Conservation (phyloP, 2,329 filamentous ascomycete species). For the Hypoxylon sp. region DNA sequence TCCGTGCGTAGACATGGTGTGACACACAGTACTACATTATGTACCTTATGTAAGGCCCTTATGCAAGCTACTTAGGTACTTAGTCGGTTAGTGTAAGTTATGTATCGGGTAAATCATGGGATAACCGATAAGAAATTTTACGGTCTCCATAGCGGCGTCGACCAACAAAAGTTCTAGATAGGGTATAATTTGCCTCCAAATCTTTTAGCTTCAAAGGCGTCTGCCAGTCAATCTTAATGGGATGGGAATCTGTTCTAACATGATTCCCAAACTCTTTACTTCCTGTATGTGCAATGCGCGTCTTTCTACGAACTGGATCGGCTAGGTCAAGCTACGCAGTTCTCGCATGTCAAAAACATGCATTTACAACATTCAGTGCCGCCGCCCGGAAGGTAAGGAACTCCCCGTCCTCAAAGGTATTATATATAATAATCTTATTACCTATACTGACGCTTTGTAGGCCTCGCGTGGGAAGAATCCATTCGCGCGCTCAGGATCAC, state of each 20-base stretch:
- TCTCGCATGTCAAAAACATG: slow-evolving; percentile 42
- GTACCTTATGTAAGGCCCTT: too few species aligned
- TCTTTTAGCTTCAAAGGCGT: slow-evolving; percentile 16
- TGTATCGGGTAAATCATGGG: slow-evolving; percentile 20
- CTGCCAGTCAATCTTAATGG: slow-evolving; percentile 1
- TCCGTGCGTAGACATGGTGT: slow-evolving; percentile 2
- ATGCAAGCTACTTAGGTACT: neutral
- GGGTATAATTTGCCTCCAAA: slow-evolving; percentile 25
- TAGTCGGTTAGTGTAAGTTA: neutral
- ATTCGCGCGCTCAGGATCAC: neutral
- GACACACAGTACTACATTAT: neutral
- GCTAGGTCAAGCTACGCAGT: slow-evolving; percentile 47
- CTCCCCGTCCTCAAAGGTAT: neutral
- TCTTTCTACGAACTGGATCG: slow-evolving; percentile 46
- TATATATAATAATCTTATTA: neutral
- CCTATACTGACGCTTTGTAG: slow-evolving; percentile 5
- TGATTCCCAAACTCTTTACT: slow-evolving; percentile 43
- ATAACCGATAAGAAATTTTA: slow-evolving; percentile 33
- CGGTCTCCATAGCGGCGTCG: neutral
- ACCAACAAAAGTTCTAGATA: slow-evolving; percentile 11
- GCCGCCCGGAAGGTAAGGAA: slow-evolving; percentile 24
- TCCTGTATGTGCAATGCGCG: slow-evolving; percentile 49
- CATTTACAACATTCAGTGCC: slow-evolving; percentile 47
- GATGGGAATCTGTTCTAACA: slow-evolving; percentile 42
- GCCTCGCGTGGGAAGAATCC: neutral